Percentiles rank a stretch among this genome's conserved stretches.
Conservation (phyloP, 106 monocot genomes). For the Ottelia alismoides region DNA sequence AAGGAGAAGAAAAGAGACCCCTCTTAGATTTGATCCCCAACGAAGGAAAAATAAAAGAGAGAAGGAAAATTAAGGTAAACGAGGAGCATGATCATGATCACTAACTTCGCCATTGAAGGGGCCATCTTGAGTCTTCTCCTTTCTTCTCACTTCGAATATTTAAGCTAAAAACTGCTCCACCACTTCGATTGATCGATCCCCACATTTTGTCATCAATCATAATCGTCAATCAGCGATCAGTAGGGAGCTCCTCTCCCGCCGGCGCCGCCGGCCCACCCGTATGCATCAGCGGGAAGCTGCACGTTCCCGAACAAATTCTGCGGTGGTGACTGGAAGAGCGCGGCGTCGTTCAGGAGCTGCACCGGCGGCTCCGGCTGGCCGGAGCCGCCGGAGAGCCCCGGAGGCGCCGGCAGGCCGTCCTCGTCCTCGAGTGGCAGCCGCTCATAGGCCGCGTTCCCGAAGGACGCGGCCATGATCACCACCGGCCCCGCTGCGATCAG, state of each 20-base stretch:
- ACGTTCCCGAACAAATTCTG: constrained; percentile 37
- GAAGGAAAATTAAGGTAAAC: no score
- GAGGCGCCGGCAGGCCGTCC: constrained; percentile 3
- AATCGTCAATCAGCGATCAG: no score
- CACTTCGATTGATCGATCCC: no score
- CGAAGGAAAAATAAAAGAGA: no score
- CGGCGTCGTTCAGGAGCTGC: constrained; percentile 7
- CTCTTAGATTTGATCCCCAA: no score
- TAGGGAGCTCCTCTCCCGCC: constrained; percentile 22
- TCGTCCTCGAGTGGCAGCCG: constrained; percentile 34
- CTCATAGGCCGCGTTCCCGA: constrained; percentile 39
- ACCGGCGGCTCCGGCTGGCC: neutral
- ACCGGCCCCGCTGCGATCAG: constrained; percentile 38
- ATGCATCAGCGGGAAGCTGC: constrained; percentile 35
- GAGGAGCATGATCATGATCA: no score
- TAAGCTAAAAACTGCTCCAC: no score
- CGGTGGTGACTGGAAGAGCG: constrained; percentile 32
- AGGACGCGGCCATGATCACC: constrained; percentile 53
- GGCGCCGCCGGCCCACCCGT: constrained; percentile 32
- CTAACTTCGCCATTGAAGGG: no score
- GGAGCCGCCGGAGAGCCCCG: constrained; percentile 2
- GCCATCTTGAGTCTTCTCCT: no score
- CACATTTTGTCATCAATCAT: no score
- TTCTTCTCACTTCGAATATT: no score
- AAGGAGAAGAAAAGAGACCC: no score